A percentile compares a stretch with the other conserved stretches of the same genome.
phyloP scores from a whole-genome alignment of 2,329 filamentous ascomycete genomes.

The Verticillium longisporum region DNA sequence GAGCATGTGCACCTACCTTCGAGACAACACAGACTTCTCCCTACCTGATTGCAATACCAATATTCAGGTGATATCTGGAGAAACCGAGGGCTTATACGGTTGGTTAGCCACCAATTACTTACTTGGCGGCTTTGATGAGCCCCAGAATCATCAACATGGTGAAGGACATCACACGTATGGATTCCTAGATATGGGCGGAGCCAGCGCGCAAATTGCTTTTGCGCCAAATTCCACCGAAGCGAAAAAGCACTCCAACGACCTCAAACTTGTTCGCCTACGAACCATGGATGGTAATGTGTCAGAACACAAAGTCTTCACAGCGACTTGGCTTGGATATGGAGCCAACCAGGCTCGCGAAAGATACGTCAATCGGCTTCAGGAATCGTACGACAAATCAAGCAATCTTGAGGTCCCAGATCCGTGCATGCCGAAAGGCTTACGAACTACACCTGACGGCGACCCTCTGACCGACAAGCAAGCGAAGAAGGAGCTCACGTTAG shows the following conservation, averaged over 20 bases:
- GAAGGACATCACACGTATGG: conserved; percentile 92
- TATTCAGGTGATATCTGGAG: conserved; percentile 89
- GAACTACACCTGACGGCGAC: conserved; percentile 66
- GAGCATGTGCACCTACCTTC: conserved; percentile 78
- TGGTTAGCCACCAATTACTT: conserved; percentile 98
- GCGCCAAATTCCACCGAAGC: conserved; percentile 90
- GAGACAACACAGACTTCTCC: conserved; percentile 68
- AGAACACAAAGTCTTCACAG: conserved; percentile 89
- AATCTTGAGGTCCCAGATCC: conserved; percentile 76
- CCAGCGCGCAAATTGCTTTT: conserved; percentile 96
- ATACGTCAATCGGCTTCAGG: conserved; percentile 72
- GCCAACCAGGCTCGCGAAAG: conserved; percentile 84
- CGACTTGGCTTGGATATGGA: conserved; percentile 96
- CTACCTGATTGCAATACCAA: conserved; percentile 86
- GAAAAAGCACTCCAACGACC: conserved; percentile 78
- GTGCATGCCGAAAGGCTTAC: conserved; percentile 75
- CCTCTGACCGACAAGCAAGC: conserved; percentile 28
- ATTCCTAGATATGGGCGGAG: conserved; percentile 97
- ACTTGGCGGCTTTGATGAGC: conserved; percentile 79
- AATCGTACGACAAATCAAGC: conserved; percentile 52
- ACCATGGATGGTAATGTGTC: conserved; percentile 69
- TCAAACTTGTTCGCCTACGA: conserved; percentile 79
- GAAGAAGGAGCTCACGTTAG: conserved; percentile 43
- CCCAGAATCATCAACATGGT: conserved; percentile 69
- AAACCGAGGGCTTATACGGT: conserved; percentile 92